phyloP scores from a whole-genome alignment of 169 alveolate genomes.

The Hammondia hammondi region DNA sequence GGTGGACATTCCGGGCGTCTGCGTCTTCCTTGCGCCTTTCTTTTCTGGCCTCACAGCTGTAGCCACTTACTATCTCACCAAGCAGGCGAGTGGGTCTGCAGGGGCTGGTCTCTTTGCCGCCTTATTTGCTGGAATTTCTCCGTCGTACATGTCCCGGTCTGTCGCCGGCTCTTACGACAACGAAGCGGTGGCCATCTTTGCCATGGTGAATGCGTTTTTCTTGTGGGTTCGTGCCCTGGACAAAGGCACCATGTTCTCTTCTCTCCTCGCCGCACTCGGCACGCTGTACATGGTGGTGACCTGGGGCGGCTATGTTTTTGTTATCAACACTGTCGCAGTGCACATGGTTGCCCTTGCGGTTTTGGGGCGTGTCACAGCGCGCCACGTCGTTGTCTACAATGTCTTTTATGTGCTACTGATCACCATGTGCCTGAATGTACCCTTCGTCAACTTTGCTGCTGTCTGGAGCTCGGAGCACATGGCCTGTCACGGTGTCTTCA shows the following conservation, averaged over 20 bases:
- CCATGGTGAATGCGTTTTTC: conserved; percentile 93
- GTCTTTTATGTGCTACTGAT: conserved; percentile 94
- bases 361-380: conserved; percentile 88
- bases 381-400: conserved; percentile 90
- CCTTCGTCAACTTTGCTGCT: conserved; percentile 93
- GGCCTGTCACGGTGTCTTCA: conserved; percentile 95
- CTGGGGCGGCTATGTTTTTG: conserved; percentile 99
- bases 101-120: conserved; percentile 96
- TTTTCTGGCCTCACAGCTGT: conserved; percentile 94
- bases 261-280: conserved; percentile 82
- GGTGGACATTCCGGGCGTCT: conserved; percentile 93
- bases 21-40: conserved; percentile 97
- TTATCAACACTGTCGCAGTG: conserved; percentile 94
- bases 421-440: conserved; percentile 93
- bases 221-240: conserved; percentile 93
- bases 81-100: conserved; percentile 86
- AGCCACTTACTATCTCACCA: conserved; percentile 76
- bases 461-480: conserved; percentile 94
- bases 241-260: conserved; percentile 90
- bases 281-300: conserved; percentile 88
- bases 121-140: conserved; percentile 95
- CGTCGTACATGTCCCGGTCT: conserved; percentile 95
- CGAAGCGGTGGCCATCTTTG: conserved; percentile 97
- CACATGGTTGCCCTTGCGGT: conserved; percentile 90
- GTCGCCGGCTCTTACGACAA: conserved; percentile 95